Conservation (phyloP, 768 basidiomycete species). For the Leccinum disarticulatum region DNA sequence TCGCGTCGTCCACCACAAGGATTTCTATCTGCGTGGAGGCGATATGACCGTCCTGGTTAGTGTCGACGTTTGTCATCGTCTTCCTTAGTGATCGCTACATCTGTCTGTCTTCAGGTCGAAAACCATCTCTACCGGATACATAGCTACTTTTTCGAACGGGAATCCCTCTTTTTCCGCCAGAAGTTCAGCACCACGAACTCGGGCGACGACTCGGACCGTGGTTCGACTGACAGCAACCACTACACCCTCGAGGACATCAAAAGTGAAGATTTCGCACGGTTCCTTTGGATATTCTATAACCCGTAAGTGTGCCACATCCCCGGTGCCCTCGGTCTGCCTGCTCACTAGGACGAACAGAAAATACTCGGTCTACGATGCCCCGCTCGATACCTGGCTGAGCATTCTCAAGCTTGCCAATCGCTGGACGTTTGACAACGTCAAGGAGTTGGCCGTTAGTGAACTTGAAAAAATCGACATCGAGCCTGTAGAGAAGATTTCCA, state of each 20-base stretch:
- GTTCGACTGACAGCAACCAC: slow-evolving; percentile 34
- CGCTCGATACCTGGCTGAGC: slow-evolving; percentile 41
- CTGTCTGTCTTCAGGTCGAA: slow-evolving; percentile 47
- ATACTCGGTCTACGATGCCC: slow-evolving; percentile 41
- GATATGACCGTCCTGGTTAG: slow-evolving; percentile 59
- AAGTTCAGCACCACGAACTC: slow-evolving; percentile 34
- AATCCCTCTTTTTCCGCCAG: slow-evolving; percentile 48
- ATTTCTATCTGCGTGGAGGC: slow-evolving; percentile 57
- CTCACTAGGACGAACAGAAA: slow-evolving; percentile 22
- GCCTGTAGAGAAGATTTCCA: slow-evolving; percentile 37
- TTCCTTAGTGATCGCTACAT: slow-evolving; percentile 11
- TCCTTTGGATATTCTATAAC: slow-evolving; percentile 66
- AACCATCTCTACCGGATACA: slow-evolving; percentile 57
- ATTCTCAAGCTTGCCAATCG: slow-evolving; percentile 40
- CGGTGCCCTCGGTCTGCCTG: background rate
- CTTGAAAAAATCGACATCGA: slow-evolving; percentile 38
- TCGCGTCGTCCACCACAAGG: slow-evolving; percentile 37
- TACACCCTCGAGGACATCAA: slow-evolving; percentile 46
- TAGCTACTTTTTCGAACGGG: slow-evolving; percentile 61
- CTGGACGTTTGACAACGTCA: slow-evolving; percentile 43
- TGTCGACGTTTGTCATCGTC: slow-evolving; percentile 4
- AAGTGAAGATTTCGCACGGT: slow-evolving; percentile 50
- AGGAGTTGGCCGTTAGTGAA: slow-evolving; percentile 38
- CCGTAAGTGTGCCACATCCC: slow-evolving; percentile 39
- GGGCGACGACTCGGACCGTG: slow-evolving; percentile 32